Base-by-base conservation (phyloP, 2,329 filamentous ascomycete genomes). In the Acarospora socialis region DNA sequence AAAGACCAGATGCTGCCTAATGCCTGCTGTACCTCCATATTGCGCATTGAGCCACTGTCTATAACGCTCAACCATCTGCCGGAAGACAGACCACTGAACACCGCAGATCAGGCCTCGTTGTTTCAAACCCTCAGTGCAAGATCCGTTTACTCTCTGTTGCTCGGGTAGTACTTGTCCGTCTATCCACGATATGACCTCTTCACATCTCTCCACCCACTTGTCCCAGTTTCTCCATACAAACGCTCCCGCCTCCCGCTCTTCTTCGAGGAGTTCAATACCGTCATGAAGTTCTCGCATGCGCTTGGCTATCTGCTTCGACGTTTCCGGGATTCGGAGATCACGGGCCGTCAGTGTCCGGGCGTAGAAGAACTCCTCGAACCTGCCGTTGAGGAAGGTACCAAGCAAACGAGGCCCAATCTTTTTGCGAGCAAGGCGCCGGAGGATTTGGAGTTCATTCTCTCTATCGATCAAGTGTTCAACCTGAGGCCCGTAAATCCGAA, bases 201-300 rank as follows among this genome's bases (percentile, higher is more conserved):
- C 61, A 37, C 63, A 68, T 18, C 66, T 58, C 34, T 78, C 73
- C 5, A 86, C 67, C 86, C 86, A 94, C 50, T 78, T 81, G 52
- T 95, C 84, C 87, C 87, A 98, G 50, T 93, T 95, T 44, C 71
- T 75, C 71, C 83, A 92, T 7, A 93, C 78, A 34, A 75, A 77
- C 0, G 90, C 80, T 0, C 90, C 90, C 13, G 68, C 74, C 21
- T 80, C 70, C 30, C 75, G 69, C 55, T 98, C 90, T 21, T 75
- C 65, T 1, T 77, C 70, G 0, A 93, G 66, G 13, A 98, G 63
- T 17, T 94, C 84, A 39, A 98, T 78, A 1, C 90, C 90, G 32
- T 93, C 81, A 47, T 98, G 90, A 21, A 98, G 66, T 55, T 98
- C 90, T 40, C 86, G 71, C 83, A 98, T 93, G 30, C 90, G 81